These are phyloP conservation scores for Fusarium abutilonis DNA, from an alignment of 2,329 filamentous ascomycete genomes.

Conservation along the genomic window DNA sequence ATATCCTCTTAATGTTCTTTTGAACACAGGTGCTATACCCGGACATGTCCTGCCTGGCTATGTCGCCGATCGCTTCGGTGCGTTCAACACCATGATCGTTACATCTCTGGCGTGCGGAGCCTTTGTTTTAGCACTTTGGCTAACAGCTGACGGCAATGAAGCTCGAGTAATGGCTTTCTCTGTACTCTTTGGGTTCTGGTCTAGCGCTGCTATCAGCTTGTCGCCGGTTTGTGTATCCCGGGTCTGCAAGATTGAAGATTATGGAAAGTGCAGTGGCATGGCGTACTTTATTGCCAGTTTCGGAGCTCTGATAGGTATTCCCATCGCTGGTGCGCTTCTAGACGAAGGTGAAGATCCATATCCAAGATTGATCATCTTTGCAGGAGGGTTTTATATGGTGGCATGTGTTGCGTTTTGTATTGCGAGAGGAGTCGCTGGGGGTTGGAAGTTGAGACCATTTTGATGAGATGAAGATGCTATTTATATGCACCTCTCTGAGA, in stretches of 20 bases:
- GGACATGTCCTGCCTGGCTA: conserved; percentile 43
- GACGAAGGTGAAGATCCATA: neutral
- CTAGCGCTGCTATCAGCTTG: conserved; percentile 74
- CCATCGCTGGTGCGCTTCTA: conserved; percentile 61
- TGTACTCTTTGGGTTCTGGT: conserved; percentile 75
- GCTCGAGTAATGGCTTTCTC: conserved; percentile 68
- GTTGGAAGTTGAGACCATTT: neutral
- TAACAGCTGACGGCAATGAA: conserved; percentile 50
- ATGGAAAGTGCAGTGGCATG: conserved; percentile 75
- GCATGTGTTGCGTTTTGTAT: conserved; percentile 17
- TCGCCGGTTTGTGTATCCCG: conserved; percentile 78
- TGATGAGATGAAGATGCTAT: neutral
- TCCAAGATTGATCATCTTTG: conserved; percentile 13
- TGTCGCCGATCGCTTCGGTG: conserved; percentile 46
- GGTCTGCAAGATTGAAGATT: conserved; percentile 73
- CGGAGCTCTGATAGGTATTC: conserved; percentile 64
- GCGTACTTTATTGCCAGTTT: conserved; percentile 75
- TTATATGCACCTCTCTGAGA: too few species aligned
- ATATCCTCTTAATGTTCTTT: conserved; percentile 6
- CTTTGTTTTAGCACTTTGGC: conserved; percentile 15
- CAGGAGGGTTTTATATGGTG: conserved; percentile 14
- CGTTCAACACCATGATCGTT: conserved; percentile 29
- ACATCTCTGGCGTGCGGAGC: conserved; percentile 4
- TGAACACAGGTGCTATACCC: conserved; percentile 21
- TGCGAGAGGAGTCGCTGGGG: conserved; percentile 14